These are phyloP conservation scores for Cytospora mali DNA, from an alignment of 2,329 filamentous ascomycete genomes.

Conservation along the genomic window DNA sequence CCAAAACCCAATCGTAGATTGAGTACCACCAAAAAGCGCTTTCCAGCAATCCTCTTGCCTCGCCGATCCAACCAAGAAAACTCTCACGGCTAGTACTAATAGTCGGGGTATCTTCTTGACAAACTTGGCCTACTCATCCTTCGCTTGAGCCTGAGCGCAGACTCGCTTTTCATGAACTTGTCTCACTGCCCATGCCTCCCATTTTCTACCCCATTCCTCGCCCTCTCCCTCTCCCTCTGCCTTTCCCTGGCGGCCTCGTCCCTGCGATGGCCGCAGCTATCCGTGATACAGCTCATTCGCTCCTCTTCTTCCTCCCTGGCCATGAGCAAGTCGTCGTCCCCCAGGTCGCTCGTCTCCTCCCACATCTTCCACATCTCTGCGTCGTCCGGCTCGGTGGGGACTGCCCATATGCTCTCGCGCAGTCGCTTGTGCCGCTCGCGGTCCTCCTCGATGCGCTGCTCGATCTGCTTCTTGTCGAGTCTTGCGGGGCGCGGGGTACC, in stretches of 20 bases:
- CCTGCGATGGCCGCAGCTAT: slow-evolving; percentile 43
- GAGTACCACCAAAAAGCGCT: background rate
- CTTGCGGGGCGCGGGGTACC: slow-evolving; percentile 36
- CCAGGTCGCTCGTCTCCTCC: slow-evolving; percentile 85
- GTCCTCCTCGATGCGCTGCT: slow-evolving; percentile 96
- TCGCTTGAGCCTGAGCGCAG: background rate
- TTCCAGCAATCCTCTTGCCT: background rate
- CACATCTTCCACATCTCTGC: slow-evolving; percentile 78
- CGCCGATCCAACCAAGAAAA: background rate
- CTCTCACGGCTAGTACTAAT: background rate
- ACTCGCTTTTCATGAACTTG: background rate
- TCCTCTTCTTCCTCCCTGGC: slow-evolving; percentile 71
- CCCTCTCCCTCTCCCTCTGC: background rate
- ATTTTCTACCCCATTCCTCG: slow-evolving; percentile 25
- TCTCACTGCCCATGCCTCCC: slow-evolving; percentile 24
- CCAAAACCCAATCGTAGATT: background rate
- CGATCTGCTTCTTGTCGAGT: slow-evolving; percentile 84
- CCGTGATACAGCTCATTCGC: slow-evolving; percentile 42
- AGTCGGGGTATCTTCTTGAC: background rate
- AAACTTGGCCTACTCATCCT: background rate
- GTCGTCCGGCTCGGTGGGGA: slow-evolving; percentile 64
- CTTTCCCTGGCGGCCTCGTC: slow-evolving; percentile 23
- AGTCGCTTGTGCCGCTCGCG: slow-evolving; percentile 90
- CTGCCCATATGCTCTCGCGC: slow-evolving; percentile 91
- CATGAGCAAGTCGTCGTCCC: slow-evolving; percentile 80